These are phyloP conservation scores for Clitopilus hobsonii DNA, from an alignment of 768 basidiomycete species.

Conservation along the genomic window DNA sequence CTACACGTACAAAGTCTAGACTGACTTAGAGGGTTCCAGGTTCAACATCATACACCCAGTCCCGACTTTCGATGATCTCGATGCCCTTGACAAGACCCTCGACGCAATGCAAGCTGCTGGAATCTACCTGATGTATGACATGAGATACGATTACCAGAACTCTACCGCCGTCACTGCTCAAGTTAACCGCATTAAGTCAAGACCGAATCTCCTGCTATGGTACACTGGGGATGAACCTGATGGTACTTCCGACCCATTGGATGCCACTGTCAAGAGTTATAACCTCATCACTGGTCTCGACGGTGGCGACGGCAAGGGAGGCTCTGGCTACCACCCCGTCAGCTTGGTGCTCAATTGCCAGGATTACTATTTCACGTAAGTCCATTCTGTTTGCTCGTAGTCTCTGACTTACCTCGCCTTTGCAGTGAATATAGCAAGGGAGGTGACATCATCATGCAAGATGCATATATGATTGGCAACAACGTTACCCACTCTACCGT, in stretches of 20 bases:
- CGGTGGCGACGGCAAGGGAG: slow-evolving; percentile 40
- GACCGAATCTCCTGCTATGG: slow-evolving; percentile 68
- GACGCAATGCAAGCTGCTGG: slow-evolving; percentile 69
- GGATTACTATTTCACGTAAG: slow-evolving; percentile 57
- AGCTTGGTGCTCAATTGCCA: slow-evolving; percentile 63
- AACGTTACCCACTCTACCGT: slow-evolving; percentile 59
- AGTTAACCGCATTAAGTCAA: slow-evolving; percentile 62
- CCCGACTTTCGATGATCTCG: slow-evolving; percentile 59
- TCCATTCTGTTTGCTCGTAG: neutral
- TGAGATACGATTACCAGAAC: slow-evolving; percentile 71
- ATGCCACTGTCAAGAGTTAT: slow-evolving; percentile 49
- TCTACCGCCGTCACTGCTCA: slow-evolving; percentile 56
- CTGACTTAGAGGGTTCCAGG: slow-evolving; percentile 16
- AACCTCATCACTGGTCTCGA: slow-evolving; percentile 58
- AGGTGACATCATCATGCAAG: slow-evolving; percentile 68
- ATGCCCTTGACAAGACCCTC: slow-evolving; percentile 51
- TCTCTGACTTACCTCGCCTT: neutral
- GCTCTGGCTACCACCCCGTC: slow-evolving; percentile 60
- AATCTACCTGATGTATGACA: slow-evolving; percentile 78
- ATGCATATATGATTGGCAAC: slow-evolving; percentile 54
- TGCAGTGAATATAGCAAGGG: slow-evolving; percentile 46
- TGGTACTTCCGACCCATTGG: slow-evolving; percentile 62
- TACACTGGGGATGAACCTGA: slow-evolving; percentile 73
- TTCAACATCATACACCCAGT: slow-evolving; percentile 57
- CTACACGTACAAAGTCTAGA: neutral